phyloP scores from a whole-genome alignment of 176 grass and related monocot species.

The Tillandsia leiboldiana region DNA sequence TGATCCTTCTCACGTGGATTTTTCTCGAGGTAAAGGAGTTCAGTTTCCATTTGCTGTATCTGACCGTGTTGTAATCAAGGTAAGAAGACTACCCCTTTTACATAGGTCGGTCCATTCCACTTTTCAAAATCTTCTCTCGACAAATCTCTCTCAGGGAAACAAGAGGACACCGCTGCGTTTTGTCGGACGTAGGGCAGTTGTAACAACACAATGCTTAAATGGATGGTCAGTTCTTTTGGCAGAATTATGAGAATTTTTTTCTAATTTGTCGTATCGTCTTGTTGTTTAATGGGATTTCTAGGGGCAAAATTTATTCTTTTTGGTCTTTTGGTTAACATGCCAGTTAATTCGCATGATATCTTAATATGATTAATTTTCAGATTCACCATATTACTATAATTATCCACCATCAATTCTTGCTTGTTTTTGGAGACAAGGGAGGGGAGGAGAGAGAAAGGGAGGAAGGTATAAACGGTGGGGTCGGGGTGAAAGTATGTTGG shows the following conservation, averaged over 20 bases:
- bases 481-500: no score
- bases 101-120: background rate
- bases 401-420: no score
- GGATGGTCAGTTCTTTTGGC: conserved; percentile 49
- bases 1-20: conserved; percentile 36
- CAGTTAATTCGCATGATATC: no score
- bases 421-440: no score
- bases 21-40: conserved; percentile 61
- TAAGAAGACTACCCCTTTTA: conserved; percentile 16
- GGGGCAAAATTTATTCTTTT: background rate
- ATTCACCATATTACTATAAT: no score
- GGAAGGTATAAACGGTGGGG: no score
- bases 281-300: background rate
- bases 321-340: no score
- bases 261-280: background rate
- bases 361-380: no score
- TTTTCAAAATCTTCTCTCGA: background rate
- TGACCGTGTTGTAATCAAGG: conserved; percentile 79
- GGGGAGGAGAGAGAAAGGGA: no score
- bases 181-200: conserved; percentile 62
- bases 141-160: conserved; percentile 37
- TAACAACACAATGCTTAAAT: conserved; percentile 81
- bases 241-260: background rate
- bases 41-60: conserved; percentile 74
- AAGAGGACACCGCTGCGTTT: conserved; percentile 75